A percentile compares a stretch with the other conserved stretches of the same genome.
Evolutionary conservation across 2,329 filamentous ascomycete species (phyloP).

Genomic region (Stenocarpella maydis): DNA sequence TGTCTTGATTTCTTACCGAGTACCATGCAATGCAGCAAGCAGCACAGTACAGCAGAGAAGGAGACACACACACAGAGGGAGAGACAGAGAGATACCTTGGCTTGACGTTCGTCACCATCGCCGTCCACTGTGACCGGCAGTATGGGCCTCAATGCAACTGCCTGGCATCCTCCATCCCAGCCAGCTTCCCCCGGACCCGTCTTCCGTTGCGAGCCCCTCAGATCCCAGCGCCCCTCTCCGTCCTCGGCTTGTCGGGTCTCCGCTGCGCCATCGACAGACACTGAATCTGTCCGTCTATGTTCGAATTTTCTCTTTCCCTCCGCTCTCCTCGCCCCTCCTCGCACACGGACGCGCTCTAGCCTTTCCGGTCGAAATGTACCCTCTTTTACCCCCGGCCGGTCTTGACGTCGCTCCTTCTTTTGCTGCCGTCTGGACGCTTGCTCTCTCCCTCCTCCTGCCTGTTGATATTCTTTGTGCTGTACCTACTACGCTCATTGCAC

Average conservation of each 20-base stretch:
- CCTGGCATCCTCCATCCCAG: slow-evolving; percentile 24
- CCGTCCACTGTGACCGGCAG: slow-evolving; percentile 19
- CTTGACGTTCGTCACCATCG: slow-evolving; percentile 6
- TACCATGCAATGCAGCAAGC: background rate
- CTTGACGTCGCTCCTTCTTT: slow-evolving; percentile 24
- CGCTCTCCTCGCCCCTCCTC: slow-evolving; percentile 2
- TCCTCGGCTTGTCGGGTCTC: slow-evolving; percentile 29
- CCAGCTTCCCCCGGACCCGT: slow-evolving; percentile 22
- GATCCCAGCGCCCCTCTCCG: slow-evolving; percentile 24
- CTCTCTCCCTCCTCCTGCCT: slow-evolving; percentile 5
- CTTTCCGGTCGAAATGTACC: slow-evolving; percentile 11
- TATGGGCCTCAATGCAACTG: slow-evolving; percentile 24
- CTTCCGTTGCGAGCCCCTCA: slow-evolving; percentile 26
- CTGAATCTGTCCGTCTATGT: slow-evolving; percentile 19
- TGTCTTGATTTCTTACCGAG: slow-evolving; percentile 10
- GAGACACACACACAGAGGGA: too few relatives aligned
- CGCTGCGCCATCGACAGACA: slow-evolving; percentile 16
- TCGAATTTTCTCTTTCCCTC: slow-evolving; percentile 20
- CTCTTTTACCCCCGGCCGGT: slow-evolving; percentile 14
- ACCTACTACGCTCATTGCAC: slow-evolving; percentile 11
- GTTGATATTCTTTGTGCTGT: slow-evolving; percentile 26
- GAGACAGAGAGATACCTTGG: too few relatives aligned
- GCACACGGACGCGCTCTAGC: slow-evolving; percentile 20
- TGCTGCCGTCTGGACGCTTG: slow-evolving; percentile 20
- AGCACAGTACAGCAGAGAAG: background rate